A percentile compares a stretch with the other conserved stretches of the same genome.
Evolutionary conservation across 169 alveolate genomes (phyloP).

Genomic region (Cryptosporidium ubiquitum): DNA sequence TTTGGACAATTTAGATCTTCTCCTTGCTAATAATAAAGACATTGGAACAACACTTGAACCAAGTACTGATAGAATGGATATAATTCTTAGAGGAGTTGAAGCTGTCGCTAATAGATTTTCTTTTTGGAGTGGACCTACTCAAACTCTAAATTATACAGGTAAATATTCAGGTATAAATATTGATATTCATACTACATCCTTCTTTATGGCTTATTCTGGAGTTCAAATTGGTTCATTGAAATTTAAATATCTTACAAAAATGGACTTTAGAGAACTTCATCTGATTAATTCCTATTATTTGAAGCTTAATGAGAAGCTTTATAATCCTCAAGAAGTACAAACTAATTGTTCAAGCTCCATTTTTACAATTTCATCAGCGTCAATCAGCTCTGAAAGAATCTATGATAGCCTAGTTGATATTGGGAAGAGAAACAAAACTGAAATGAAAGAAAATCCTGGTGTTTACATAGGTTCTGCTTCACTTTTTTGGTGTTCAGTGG

Average conservation of each 20-base stretch:
- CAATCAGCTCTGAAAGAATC: neutral
- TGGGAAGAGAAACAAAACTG: constrained; percentile 2
- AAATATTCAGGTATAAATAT: constrained; percentile 19
- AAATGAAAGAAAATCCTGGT: constrained; percentile 9
- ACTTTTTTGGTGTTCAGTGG: constrained; percentile 52
- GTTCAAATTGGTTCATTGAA: constrained; percentile 14
- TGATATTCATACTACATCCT: constrained; percentile 21
- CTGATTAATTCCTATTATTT: constrained; percentile 41
- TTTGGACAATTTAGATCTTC: constrained; percentile 42
- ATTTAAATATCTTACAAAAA: constrained; percentile 47
- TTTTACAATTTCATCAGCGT: constrained; percentile 45
- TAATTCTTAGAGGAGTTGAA: constrained; percentile 57
- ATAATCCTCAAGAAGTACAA: constrained; percentile 37
- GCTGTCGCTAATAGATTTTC: constrained; percentile 66
- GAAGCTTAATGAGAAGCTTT: constrained; percentile 11
- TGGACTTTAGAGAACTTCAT: constrained; percentile 54
- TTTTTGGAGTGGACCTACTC: constrained; percentile 57
- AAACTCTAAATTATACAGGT: constrained; percentile 24
- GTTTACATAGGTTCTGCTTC: constrained; percentile 65
- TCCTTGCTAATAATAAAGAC: constrained; percentile 9
- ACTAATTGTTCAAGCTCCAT: constrained; percentile 42
- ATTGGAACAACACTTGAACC: constrained; percentile 59
- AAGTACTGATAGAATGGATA: constrained; percentile 23
- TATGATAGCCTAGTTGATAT: neutral
- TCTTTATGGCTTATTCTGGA: constrained; percentile 48